Conservation (phyloP, 257 asterid genomes). For the Voacanga thouarsii region DNA sequence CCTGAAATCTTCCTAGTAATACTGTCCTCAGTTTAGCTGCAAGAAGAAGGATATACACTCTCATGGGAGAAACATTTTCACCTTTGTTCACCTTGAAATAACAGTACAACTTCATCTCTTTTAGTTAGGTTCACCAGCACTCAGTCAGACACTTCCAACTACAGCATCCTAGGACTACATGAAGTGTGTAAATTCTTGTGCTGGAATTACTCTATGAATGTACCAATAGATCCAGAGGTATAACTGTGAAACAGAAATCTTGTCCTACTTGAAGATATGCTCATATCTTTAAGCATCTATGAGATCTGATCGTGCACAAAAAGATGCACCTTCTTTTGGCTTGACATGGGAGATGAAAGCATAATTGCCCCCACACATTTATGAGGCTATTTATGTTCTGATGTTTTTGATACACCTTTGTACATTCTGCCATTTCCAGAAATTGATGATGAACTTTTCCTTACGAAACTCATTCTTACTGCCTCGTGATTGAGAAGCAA, state of each 20-base stretch:
- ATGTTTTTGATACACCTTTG: not conserved
- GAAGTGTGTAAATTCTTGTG: conserved; percentile 1
- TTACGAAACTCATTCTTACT: not conserved
- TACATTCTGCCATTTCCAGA: conserved; percentile 6
- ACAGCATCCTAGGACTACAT: not conserved
- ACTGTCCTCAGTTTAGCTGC: not conserved
- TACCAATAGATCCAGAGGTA: not conserved
- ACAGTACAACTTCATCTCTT: not conserved
- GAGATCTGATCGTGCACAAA: conserved; percentile 16
- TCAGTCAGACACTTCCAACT: not conserved
- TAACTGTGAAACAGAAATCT: conserved; percentile 22
- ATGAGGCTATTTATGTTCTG: conserved; percentile 15
- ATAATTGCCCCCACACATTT: conserved; percentile 23
- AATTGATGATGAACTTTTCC: conserved; percentile 1
- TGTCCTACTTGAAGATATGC: conserved; percentile 34
- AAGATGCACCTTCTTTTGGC: conserved; percentile 22
- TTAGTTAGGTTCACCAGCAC: not conserved
- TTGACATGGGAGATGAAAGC: conserved; percentile 14
- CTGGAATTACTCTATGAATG: conserved; percentile 9
- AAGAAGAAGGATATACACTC: not conserved
- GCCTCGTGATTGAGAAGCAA: conserved; percentile 13
- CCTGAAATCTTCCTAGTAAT: not conserved
- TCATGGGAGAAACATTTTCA: not conserved
- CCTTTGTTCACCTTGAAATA: not conserved
- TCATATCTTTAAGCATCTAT: conserved; percentile 17